Conservation (phyloP, 768 basidiomycete species). For the Tulasnella sp. region DNA sequence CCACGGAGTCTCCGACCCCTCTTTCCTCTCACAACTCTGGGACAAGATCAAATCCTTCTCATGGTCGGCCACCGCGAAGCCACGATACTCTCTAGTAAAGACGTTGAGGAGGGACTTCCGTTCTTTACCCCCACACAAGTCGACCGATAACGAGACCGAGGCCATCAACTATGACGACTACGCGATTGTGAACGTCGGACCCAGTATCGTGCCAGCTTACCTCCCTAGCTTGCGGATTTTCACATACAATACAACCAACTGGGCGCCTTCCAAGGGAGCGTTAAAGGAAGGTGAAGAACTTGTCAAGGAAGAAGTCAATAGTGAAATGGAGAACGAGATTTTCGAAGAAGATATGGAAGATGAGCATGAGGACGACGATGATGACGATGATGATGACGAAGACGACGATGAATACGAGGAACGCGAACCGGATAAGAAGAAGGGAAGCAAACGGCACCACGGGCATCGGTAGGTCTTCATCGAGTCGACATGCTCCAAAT, state of each 20-base stretch:
- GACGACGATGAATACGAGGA: background rate
- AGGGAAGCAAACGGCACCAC: slow-evolving; percentile 44
- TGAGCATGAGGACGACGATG: slow-evolving; percentile 33
- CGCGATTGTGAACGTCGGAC: slow-evolving; percentile 72
- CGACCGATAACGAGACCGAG: slow-evolving; percentile 31
- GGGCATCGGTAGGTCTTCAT: slow-evolving; percentile 40
- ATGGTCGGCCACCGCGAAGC: slow-evolving; percentile 12
- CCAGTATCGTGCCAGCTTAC: slow-evolving; percentile 86
- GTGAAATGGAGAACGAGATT: slow-evolving; percentile 24
- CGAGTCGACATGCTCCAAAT: background rate
- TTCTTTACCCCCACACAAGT: slow-evolving; percentile 47
- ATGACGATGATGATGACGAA: slow-evolving; percentile 29
- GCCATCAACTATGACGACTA: slow-evolving; percentile 61
- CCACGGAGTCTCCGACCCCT: background rate
- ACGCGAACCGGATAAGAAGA: slow-evolving; percentile 16
- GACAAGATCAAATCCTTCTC: slow-evolving; percentile 18
- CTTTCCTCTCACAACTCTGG: background rate
- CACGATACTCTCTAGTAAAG: slow-evolving; percentile 45
- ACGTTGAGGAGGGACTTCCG: slow-evolving; percentile 62
- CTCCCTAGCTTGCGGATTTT: slow-evolving; percentile 76
- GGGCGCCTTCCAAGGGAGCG: background rate
- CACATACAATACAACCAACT: slow-evolving; percentile 67
- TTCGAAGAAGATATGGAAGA: slow-evolving; percentile 29
- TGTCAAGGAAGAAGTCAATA: slow-evolving; percentile 22
- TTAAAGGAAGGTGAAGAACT: slow-evolving; percentile 10